Percentiles rank a stretch among this genome's conserved stretches.
Evolutionary conservation across 225 moss, liverwort and hornwort genomes (phyloP).

Genomic region (Ulota crispa): DNA sequence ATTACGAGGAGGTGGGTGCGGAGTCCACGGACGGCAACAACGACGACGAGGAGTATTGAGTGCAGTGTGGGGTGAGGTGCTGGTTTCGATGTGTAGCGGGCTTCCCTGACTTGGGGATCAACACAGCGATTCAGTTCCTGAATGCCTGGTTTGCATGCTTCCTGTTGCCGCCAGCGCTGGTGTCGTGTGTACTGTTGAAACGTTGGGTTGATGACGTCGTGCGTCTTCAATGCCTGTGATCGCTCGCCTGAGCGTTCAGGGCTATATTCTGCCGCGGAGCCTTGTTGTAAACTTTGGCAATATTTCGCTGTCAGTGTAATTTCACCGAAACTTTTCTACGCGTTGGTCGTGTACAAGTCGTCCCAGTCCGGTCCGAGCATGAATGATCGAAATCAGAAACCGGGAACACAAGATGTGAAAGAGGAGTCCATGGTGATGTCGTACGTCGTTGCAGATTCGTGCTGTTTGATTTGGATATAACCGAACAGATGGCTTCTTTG

Average conservation of each 20-base stretch:
- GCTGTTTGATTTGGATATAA: no score
- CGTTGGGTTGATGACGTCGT: constrained; percentile 22
- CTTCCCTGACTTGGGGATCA: constrained; percentile 40
- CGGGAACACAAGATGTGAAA: no score
- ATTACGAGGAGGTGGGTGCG: constrained; percentile 60
- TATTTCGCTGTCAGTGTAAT: constrained; percentile 33
- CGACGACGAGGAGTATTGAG: constrained; percentile 57
- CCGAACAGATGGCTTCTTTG: no score
- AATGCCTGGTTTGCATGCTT: constrained; percentile 19
- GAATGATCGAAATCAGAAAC: no score
- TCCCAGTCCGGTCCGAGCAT: background rate
- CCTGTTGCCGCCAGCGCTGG: constrained; percentile 25
- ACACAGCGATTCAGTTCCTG: constrained; percentile 25
- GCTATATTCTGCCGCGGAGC: constrained; percentile 1
- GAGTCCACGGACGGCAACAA: constrained; percentile 49
- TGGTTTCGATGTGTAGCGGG: constrained; percentile 18
- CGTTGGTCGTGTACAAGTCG: background rate
- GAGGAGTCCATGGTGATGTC: no score
- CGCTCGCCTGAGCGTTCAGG: constrained; percentile 17
- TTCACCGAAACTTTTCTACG: background rate
- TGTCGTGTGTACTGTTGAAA: constrained; percentile 22
- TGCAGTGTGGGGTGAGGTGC: background rate
- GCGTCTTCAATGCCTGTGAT: constrained; percentile 5
- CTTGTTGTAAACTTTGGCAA: constrained; percentile 13
- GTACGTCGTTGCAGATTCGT: no score